phyloP scores from a whole-genome alignment of 1,284 basidiomycete species.

The Salmacisia buchloeana region DNA sequence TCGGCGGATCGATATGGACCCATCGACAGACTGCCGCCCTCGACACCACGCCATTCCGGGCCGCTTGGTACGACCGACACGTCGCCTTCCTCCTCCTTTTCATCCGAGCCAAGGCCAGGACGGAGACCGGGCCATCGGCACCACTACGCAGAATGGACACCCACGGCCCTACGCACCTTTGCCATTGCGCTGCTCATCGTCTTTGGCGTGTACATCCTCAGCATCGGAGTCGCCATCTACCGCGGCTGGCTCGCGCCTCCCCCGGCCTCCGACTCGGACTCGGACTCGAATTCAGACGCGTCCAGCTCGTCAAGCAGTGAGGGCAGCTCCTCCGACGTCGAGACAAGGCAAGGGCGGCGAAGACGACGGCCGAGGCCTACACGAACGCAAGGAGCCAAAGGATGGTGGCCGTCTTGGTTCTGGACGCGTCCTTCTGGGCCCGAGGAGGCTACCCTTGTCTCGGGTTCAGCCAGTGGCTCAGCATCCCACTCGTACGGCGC shows the following conservation, averaged over 20 bases:
- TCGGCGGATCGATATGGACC: not conserved
- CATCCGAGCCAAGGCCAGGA: not conserved
- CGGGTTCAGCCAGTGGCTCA: no score
- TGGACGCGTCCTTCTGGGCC: not conserved
- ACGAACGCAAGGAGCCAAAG: no score
- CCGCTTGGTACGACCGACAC: no score
- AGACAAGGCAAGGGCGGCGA: not conserved
- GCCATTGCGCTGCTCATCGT: not conserved
- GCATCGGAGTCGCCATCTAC: not conserved
- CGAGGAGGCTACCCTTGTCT: not conserved
- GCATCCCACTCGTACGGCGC: not conserved
- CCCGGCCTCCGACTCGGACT: conserved; percentile 9
- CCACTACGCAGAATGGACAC: not conserved
- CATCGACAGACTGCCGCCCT: not conserved
- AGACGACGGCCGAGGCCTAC: no score
- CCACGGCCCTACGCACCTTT: not conserved
- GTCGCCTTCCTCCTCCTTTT: not conserved
- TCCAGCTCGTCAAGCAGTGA: not conserved
- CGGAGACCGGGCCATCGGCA: not conserved
- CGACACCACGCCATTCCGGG: no score
- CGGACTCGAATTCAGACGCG: not conserved
- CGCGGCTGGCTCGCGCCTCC: not conserved
- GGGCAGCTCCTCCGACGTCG: not conserved
- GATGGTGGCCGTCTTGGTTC: not conserved
- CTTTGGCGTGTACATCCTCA: not conserved